Conservation (phyloP, 1,284 basidiomycete genomes). For the Ceratobasidium sp. region DNA sequence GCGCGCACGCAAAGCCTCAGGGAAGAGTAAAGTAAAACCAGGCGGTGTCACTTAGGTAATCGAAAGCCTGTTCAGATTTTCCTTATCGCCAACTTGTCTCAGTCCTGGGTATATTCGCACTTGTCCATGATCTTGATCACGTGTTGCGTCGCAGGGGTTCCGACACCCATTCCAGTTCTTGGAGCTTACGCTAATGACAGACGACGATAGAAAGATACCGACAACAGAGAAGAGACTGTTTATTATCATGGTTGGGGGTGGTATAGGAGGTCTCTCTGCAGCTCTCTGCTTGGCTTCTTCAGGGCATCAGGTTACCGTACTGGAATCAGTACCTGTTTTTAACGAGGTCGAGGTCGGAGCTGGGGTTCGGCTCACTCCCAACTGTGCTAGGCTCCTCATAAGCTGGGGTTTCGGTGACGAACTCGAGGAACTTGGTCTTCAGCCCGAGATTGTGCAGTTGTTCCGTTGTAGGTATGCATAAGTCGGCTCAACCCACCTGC, state of each 20-base stretch:
- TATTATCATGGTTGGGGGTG: conserved; percentile 64
- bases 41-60: no score
- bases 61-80: no score
- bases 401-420: conserved; percentile 66
- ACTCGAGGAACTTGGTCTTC: conserved; percentile 62
- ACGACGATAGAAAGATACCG: neutral
- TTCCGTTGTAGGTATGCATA: conserved; percentile 61
- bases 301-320: conserved; percentile 63
- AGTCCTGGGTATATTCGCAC: no score
- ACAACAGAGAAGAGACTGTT: conserved; percentile 58
- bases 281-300: conserved; percentile 62
- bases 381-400: conserved; percentile 64
- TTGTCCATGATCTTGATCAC: no score
- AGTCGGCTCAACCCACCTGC: neutral
- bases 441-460: conserved; percentile 62
- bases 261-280: conserved; percentile 65
- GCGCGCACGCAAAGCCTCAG: no score
- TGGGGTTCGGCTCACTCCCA: conserved; percentile 66
- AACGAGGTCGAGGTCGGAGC: conserved; percentile 62
- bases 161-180: neutral
- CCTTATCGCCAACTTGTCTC: no score
- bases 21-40: no score
- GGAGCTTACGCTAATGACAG: neutral
- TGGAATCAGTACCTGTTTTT: conserved; percentile 62
- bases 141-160: no score